Conservation (phyloP, 495 filamentous ascomycete genomes). For the Barbatosphaeria neglecta region DNA sequence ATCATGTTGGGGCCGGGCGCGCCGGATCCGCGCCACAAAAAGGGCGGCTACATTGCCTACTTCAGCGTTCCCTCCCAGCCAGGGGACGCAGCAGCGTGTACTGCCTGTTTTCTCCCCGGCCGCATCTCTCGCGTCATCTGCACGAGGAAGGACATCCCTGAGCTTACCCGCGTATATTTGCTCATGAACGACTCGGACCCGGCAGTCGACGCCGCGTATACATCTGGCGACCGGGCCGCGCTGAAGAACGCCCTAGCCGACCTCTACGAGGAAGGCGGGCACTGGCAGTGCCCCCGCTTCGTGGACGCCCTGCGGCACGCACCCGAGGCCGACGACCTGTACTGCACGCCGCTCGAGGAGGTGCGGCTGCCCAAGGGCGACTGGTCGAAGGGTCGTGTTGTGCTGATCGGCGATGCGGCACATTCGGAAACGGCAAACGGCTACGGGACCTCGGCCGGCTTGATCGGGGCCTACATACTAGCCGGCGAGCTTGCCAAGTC, state of each 20-base stretch:
- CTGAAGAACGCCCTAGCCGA: conserved; percentile 25
- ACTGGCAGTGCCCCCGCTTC: conserved; percentile 33
- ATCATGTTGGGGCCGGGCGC: conserved; percentile 20
- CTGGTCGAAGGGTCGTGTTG: conserved; percentile 33
- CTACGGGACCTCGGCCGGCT: conserved; percentile 27
- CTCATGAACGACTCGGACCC: conserved; percentile 1
- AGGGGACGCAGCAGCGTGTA: conserved; percentile 8
- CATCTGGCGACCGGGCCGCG: conserved; percentile 3
- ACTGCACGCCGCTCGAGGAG: conserved; percentile 25
- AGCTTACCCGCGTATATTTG: conserved; percentile 10
- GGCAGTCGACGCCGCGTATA: conserved; percentile 6
- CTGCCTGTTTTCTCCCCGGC: conserved; percentile 7
- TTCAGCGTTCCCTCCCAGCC: conserved; percentile 20
- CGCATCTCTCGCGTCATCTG: conserved; percentile 3
- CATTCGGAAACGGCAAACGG: conserved; percentile 34
- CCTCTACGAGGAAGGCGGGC: conserved; percentile 28
- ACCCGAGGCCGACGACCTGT: conserved; percentile 28
- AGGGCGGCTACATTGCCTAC: conserved; percentile 21
- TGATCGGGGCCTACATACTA: conserved; percentile 38
- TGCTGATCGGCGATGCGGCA: conserved; percentile 41
- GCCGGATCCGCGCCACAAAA: conserved; percentile 14
- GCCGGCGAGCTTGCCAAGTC: conserved; percentile 37
- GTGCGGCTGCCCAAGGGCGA: conserved; percentile 20
- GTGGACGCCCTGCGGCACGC: conserved; percentile 20
- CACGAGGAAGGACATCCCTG: conserved; percentile 13